Conservation (phyloP, 2,329 filamentous ascomycete genomes). For the Talaromyces amestolkiae region DNA sequence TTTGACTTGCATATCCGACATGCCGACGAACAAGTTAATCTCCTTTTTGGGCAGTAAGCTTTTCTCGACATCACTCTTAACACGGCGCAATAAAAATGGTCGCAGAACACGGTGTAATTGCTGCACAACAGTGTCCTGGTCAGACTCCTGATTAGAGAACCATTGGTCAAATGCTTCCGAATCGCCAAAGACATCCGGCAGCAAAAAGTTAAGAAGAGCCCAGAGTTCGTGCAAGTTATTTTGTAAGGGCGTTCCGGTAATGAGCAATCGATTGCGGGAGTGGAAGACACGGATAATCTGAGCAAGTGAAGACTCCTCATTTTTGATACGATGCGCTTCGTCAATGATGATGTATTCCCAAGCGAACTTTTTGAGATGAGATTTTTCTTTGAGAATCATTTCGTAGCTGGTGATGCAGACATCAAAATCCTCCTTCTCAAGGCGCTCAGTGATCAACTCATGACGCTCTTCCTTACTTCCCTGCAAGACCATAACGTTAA, state of each 20-base stretch:
- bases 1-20: conserved; percentile 98
- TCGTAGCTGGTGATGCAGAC: conserved; percentile 99
- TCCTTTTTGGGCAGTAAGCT: conserved; percentile 96
- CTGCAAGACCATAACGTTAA: conserved; percentile 89
- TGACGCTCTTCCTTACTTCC: conserved; percentile 93
- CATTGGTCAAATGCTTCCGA: conserved; percentile 96
- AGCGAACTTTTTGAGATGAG: conserved; percentile 92
- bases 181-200: conserved; percentile 98
- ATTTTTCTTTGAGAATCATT: conserved; percentile 95
- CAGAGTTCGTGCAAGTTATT: conserved; percentile 98
- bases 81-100: conserved; percentile 89
- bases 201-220: conserved; percentile 93
- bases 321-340: conserved; percentile 98
- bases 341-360: conserved; percentile 99
- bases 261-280: conserved; percentile 89
- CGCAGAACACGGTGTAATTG: conserved; percentile 90
- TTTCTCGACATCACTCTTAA: conserved; percentile 98
- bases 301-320: conserved; percentile 93
- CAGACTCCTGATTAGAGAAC: conserved; percentile 87
- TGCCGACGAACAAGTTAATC: conserved; percentile 92
- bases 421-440: conserved; percentile 94
- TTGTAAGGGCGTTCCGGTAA: conserved; percentile 93
- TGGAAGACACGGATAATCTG: conserved; percentile 96
- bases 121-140: conserved; percentile 93
- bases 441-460: conserved; percentile 79